Evolutionary conservation across 805 yeast genomes (phyloP), one percentile per base, ranked within the genome.

Genomic region (Candida maesae): DNA sequence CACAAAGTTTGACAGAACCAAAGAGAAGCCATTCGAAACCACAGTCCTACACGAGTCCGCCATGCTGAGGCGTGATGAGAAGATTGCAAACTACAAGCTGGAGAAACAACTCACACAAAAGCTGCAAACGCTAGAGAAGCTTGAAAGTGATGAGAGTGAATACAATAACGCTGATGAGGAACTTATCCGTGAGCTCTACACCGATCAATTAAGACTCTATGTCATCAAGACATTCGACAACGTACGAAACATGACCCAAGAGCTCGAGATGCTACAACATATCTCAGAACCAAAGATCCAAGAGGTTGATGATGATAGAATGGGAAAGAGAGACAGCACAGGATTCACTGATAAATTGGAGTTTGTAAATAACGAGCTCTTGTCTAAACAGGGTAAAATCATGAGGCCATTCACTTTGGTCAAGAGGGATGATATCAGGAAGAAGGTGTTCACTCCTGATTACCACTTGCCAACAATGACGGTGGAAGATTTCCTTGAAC

Each of bases 381-480:
- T 88, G 6, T 74, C 87, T 0, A 75, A 78, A 41, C 75, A 75
- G 29, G 98, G 98, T 3, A 84, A 82, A 59, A 82, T 91, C 6
- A 61, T 85, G 24, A 75, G 84, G 51, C 97, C 97, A 10, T 93
- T 91, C 61, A 84, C 91, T 0, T 71, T 91, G 14, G 77, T 79
- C 12, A 67, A 81, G 9, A 72, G 78, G 44, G 78, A 77, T 27
- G 76, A 81, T 34, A 50, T 87, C 14, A 68, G 73, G 42, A 65
- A 70, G 24, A 76, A 81, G 52, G 96, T 90, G 0, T 79, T 76
- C 51, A 96, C 97, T 2, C 87, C 95, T 2, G 99, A 97, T 1
- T 97, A 93, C 63, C 79, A 74, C 19, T 70, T 91, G 21, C 99
- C 99, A 2, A 87, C 97, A 0, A 87, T 93, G 93, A 70, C 95